Conservation (phyloP, 129 eudicot genomes). For the Apium graveolens region DNA sequence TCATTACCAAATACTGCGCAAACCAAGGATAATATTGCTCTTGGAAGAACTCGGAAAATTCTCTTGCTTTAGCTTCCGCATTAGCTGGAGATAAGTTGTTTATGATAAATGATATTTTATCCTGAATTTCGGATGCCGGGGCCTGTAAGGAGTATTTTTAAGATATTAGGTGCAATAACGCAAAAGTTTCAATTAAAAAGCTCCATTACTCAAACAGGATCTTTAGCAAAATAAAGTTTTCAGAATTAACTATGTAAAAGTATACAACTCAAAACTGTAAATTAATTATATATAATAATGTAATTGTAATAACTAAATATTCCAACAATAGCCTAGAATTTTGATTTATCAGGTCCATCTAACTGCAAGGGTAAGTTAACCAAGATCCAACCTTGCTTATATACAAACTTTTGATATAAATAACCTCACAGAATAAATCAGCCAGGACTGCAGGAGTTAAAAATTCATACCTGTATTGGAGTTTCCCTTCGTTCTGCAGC, state of each 20-base stretch:
- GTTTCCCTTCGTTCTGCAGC: constrained; percentile 98
- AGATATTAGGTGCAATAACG: neutral
- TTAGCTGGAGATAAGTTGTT: constrained; percentile 70
- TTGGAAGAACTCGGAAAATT: constrained; percentile 67
- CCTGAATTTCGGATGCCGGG: constrained; percentile 86
- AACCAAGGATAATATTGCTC: constrained; percentile 90
- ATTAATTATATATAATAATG: neutral
- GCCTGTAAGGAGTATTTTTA: constrained; percentile 44
- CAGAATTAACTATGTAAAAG: neutral
- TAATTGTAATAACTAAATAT: neutral
- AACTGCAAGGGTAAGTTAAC: neutral
- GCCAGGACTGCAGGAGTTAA: neutral
- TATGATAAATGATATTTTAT: constrained; percentile 78
- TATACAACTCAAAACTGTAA: neutral
- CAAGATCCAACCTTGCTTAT: neutral
- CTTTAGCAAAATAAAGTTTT: neutral
- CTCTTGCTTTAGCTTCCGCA: constrained; percentile 85
- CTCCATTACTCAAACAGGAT: neutral
- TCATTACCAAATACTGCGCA: constrained; percentile 98
- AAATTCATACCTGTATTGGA: constrained; percentile 69
- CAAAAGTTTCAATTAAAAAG: neutral
- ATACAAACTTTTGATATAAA: neutral
- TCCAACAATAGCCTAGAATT: neutral
- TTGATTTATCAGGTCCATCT: neutral
- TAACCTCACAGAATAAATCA: neutral